These are phyloP conservation scores for Conidiobolus incongruus DNA, from an alignment of 371 early-diverging fungal species.

Conservation along the genomic window DNA sequence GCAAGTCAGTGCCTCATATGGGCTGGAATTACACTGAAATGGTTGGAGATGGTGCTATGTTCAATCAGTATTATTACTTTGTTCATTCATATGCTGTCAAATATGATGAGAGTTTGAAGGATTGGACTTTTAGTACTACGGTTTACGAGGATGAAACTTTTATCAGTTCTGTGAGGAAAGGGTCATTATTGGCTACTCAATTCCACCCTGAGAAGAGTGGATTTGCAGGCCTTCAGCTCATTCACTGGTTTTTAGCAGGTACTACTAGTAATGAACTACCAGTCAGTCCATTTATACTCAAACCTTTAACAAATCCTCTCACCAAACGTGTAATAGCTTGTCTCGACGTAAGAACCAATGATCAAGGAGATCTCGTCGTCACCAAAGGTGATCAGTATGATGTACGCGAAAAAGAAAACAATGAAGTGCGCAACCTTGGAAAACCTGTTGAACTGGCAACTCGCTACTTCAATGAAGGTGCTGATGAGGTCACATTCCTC, in stretches of 20 bases:
- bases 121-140: conserved; percentile 45
- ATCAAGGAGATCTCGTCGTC: conserved; percentile 86
- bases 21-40: conserved; percentile 65
- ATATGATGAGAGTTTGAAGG: conserved; percentile 20
- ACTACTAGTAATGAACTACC: conserved; percentile 2
- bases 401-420: conserved; percentile 51
- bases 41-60: conserved; percentile 10
- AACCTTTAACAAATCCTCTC: conserved; percentile 21
- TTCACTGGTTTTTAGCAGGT: conserved; percentile 55
- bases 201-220: conserved; percentile 98
- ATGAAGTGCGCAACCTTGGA: conserved; percentile 85
- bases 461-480: conserved; percentile 84
- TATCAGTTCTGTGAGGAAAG: conserved; percentile 55
- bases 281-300: conserved; percentile 4
- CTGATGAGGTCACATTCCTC: conserved; percentile 91
- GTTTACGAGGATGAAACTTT: conserved; percentile 72
- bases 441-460: conserved; percentile 85
- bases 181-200: conserved; percentile 84
- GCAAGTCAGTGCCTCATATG: conserved; percentile 89
- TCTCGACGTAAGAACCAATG: conserved; percentile 90
- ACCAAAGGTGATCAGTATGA: conserved; percentile 98
- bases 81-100: conserved; percentile 88
- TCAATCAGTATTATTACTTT: conserved; percentile 63
- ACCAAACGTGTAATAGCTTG: conserved; percentile 89
- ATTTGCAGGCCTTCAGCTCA: conserved; percentile 54